These are phyloP conservation scores for Trichosanthes cucumerina DNA, from an alignment of 306 rosid species.

Conservation along the genomic window DNA sequence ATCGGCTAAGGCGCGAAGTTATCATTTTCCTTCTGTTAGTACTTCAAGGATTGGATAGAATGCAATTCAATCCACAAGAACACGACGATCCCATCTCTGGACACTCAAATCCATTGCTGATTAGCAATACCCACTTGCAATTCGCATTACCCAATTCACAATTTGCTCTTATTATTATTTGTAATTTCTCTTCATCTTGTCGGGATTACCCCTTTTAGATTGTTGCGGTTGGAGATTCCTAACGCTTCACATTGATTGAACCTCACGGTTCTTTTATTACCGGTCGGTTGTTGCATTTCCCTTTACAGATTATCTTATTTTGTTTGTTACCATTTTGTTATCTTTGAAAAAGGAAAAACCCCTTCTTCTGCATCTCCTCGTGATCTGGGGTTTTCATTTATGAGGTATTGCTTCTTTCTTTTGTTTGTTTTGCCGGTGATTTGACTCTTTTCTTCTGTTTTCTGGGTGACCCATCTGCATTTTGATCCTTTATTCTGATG, in stretches of 20 bases:
- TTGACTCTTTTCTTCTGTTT: neutral
- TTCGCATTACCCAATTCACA: neutral
- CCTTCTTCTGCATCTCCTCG: constrained; percentile 1
- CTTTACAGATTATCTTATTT: neutral
- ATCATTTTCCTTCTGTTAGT: neutral
- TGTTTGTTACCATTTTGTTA: neutral
- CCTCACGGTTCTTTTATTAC: constrained; percentile 14
- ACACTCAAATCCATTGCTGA: constrained; percentile 9
- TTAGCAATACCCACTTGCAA: constrained; percentile 8
- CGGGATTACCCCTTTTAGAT: neutral
- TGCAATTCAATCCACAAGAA: constrained; percentile 16
- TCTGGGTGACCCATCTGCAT: constrained; percentile 5
- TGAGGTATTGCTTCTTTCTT: neutral
- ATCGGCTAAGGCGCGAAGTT: constrained; percentile 4
- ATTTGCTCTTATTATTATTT: neutral
- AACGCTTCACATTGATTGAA: constrained; percentile 17
- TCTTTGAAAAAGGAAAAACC: neutral
- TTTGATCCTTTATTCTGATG: neutral
- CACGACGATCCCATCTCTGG: neutral
- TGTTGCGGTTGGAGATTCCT: constrained; percentile 22
- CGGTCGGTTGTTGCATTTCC: constrained; percentile 11
- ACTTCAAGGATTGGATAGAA: constrained; percentile 6
- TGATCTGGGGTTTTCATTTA: constrained; percentile 10
- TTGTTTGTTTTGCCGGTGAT: neutral
- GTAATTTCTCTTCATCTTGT: neutral